These are phyloP conservation scores for Fraxinus velutina DNA, from an alignment of 305 asterid species.

Conservation along the genomic window DNA sequence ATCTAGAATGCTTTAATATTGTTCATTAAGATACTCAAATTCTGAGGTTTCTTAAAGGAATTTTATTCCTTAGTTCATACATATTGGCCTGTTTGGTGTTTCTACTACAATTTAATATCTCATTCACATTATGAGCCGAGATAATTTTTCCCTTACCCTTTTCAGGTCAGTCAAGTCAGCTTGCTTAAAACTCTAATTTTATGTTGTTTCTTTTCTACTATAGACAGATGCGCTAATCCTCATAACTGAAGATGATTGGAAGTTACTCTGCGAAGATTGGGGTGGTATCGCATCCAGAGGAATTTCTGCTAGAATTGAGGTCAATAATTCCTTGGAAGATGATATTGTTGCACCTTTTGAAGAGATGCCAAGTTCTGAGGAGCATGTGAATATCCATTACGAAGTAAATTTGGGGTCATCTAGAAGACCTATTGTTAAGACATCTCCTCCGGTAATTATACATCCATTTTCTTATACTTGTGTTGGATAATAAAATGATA, in stretches of 20 bases:
- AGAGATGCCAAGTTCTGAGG: conserved; percentile 49
- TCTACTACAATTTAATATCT: conserved; percentile 13
- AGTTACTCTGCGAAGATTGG: conserved; percentile 77
- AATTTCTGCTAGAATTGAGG: conserved; percentile 56
- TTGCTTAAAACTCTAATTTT: conserved; percentile 25
- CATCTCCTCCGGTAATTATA: conserved; percentile 63
- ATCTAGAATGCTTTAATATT: conserved; percentile 2
- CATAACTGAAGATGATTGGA: conserved; percentile 76
- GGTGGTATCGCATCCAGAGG: conserved; percentile 59
- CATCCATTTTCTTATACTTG: conserved; percentile 19
- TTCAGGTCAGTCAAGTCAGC: conserved; percentile 4
- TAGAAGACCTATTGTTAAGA: conserved; percentile 44
- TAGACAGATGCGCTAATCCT: conserved; percentile 67
- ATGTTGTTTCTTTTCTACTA: conserved; percentile 25
- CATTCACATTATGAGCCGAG: background rate
- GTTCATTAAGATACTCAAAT: conserved; percentile 15
- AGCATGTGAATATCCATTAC: conserved; percentile 30
- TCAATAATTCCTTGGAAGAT: conserved; percentile 38
- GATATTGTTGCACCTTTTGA: conserved; percentile 36
- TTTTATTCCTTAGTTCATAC: conserved; percentile 10
- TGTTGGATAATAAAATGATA: conserved; percentile 2
- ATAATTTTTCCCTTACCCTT: conserved; percentile 2
- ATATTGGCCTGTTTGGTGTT: background rate
- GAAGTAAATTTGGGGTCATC: conserved; percentile 37
- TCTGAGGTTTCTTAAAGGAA: conserved; percentile 5